Evolutionary conservation across 805 yeast species (phyloP).

Genomic region (Saturnispora quitensis): DNA sequence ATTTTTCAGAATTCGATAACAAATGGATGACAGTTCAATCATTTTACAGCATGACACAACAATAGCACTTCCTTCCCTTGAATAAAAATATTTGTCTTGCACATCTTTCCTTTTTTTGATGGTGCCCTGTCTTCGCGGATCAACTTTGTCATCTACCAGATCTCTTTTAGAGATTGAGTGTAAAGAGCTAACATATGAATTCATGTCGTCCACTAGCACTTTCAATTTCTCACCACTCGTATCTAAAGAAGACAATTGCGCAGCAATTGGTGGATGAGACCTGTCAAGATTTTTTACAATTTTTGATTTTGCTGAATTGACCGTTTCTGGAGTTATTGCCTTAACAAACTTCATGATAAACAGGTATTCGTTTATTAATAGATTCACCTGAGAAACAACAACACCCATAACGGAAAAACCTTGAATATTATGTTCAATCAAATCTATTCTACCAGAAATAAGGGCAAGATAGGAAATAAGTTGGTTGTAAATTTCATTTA

Average conservation of each 20-base stretch:
- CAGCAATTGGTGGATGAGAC: slow-evolving; percentile 1
- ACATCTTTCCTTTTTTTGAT: background rate
- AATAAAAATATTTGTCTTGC: slow-evolving; percentile 36
- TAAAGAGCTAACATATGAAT: slow-evolving; percentile 52
- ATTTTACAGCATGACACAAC: slow-evolving; percentile 32
- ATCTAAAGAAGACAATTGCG: slow-evolving; percentile 43
- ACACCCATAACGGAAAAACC: slow-evolving; percentile 64
- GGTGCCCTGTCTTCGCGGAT: slow-evolving; percentile 3
- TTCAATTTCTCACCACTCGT: slow-evolving; percentile 31
- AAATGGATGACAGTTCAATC: slow-evolving; percentile 39
- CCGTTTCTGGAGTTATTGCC: slow-evolving; percentile 14
- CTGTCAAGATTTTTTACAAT: background rate
- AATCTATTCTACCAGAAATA: slow-evolving; percentile 67
- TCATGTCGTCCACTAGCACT: slow-evolving; percentile 55
- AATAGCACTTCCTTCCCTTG: slow-evolving; percentile 53
- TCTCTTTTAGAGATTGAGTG: slow-evolving; percentile 30
- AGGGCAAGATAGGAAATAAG: slow-evolving; percentile 54
- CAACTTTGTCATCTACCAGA: slow-evolving; percentile 12
- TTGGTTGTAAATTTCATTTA: slow-evolving; percentile 54
- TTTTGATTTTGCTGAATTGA: slow-evolving; percentile 26
- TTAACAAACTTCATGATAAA: slow-evolving; percentile 19
- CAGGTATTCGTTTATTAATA: slow-evolving; percentile 50
- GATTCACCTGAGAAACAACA: slow-evolving; percentile 58
- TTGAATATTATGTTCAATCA: slow-evolving; percentile 61
- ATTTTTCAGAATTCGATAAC: slow-evolving; percentile 48